phyloP scores from a whole-genome alignment of 148 eudicot species.

The Vaccinium corymbosum region DNA sequence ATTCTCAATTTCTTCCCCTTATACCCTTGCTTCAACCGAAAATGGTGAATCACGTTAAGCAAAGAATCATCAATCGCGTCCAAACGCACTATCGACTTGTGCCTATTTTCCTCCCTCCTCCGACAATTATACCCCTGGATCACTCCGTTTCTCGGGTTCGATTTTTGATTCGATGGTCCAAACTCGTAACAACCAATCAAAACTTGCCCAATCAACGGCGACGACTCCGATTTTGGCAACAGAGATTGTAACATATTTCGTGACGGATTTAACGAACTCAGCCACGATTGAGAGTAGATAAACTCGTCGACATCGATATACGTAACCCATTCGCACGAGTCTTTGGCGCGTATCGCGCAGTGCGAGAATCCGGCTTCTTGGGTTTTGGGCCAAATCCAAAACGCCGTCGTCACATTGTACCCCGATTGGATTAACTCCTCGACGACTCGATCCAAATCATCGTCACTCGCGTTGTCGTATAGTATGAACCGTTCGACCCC shows the following conservation, averaged over 20 bases:
- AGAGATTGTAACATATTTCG: conserved; percentile 19
- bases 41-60: conserved; percentile 69
- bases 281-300: conserved; percentile 47
- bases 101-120: conserved; percentile 39
- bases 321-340: conserved; percentile 53
- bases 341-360: conserved; percentile 31
- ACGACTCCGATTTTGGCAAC: not conserved
- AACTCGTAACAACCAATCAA: conserved; percentile 50
- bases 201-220: conserved; percentile 33
- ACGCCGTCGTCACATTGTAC: conserved; percentile 31
- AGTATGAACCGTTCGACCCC: conserved; percentile 59
- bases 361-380: conserved; percentile 87
- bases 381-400: conserved; percentile 77
- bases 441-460: conserved; percentile 32
- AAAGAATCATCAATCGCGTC: conserved; percentile 52
- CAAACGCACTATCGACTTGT: conserved; percentile 55
- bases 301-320: conserved; percentile 69
- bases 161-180: conserved; percentile 59
- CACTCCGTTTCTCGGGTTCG: conserved; percentile 54
- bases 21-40: conserved; percentile 42
- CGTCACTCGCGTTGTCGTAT: conserved; percentile 75
- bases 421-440: conserved; percentile 36
- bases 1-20: conserved; percentile 19
- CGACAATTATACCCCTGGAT: conserved; percentile 76
- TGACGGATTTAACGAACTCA: conserved; percentile 18